These are phyloP conservation scores for Debaryomyces sp. DNA, from an alignment of 1,139 yeast genomes.

Conservation along the genomic window DNA sequence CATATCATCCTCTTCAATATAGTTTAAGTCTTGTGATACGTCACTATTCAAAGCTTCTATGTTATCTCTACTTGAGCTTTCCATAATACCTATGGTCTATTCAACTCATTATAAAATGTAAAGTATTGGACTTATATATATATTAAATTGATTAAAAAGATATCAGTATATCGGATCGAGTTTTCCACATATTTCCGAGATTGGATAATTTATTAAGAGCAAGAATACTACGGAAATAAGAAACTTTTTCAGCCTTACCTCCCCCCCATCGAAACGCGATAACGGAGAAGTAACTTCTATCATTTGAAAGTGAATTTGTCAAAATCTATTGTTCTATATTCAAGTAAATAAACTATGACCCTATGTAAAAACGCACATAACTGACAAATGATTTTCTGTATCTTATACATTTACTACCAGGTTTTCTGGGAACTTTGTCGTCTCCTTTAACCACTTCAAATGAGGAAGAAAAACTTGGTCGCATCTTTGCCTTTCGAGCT, in stretches of 20 bases:
- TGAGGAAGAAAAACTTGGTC: slow-evolving; percentile 42
- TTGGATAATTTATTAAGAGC: background rate
- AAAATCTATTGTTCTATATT: background rate
- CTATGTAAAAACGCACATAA: background rate
- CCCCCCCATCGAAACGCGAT: background rate
- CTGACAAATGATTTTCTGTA: background rate
- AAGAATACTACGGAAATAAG: background rate
- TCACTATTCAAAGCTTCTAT: background rate
- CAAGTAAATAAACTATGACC: background rate
- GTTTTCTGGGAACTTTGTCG: slow-evolving; percentile 21
- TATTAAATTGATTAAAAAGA: background rate
- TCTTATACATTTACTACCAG: slow-evolving; percentile 3
- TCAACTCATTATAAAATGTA: no score
- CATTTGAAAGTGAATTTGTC: background rate
- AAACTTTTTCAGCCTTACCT: background rate
- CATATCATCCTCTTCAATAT: background rate
- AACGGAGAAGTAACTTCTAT: background rate
- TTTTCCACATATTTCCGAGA: background rate
- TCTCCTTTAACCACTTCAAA: slow-evolving; percentile 39
- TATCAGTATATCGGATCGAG: background rate
- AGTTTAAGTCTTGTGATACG: background rate
- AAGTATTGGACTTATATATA: background rate
- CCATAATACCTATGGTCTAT: background rate
- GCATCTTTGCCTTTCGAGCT: slow-evolving; percentile 33
- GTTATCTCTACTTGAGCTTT: background rate